Evolutionary conservation across 192 early-diverging fungal species (phyloP).

Genomic region (Rhizophagus prolifer): DNA sequence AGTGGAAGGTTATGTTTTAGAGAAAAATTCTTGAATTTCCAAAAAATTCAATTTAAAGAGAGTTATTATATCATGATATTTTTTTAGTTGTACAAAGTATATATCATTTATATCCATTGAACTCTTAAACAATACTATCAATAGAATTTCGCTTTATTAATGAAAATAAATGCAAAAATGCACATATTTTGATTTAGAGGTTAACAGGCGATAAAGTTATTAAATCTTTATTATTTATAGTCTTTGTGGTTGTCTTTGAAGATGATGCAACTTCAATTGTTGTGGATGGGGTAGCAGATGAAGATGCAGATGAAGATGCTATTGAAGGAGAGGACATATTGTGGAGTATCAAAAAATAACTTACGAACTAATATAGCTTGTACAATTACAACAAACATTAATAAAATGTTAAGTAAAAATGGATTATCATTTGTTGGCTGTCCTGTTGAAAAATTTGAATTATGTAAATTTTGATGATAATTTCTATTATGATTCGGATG

Average conservation of each 20-base stretch:
- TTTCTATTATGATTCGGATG: neutral
- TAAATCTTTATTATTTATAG: neutral
- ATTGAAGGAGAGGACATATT: neutral
- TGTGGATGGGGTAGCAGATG: neutral
- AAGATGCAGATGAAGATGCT: neutral
- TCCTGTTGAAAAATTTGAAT: neutral
- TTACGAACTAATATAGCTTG: slow-evolving; percentile 16
- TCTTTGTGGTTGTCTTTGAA: neutral
- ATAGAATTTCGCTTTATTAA: neutral
- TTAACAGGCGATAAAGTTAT: neutral
- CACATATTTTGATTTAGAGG: neutral
- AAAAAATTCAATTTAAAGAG: neutral
- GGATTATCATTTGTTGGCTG: neutral
- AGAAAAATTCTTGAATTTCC: neutral
- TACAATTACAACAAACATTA: slow-evolving; percentile 13
- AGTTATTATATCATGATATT: no score
- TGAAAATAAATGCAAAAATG: neutral
- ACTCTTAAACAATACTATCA: no score
- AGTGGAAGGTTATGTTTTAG: neutral
- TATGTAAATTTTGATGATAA: neutral
- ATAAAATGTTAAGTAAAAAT: slow-evolving; percentile 22
- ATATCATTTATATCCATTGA: no score
- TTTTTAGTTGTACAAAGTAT: no score
- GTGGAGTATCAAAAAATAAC: slow-evolving; percentile 17
- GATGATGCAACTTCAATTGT: neutral